phyloP scores from a whole-genome alignment of 2,329 filamentous ascomycete genomes.

The Nemania serpens region DNA sequence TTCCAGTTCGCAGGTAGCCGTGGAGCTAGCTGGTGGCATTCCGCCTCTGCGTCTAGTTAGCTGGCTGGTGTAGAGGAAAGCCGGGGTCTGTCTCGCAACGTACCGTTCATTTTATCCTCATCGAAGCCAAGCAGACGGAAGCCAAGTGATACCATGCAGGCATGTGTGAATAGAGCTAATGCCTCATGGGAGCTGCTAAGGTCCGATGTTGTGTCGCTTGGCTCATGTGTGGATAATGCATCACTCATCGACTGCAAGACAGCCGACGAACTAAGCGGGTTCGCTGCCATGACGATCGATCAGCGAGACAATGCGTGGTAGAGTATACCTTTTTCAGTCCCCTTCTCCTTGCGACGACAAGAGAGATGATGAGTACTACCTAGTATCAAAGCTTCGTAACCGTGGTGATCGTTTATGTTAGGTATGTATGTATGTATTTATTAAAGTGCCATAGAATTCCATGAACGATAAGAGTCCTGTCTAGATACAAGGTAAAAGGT shows the following conservation, averaged over 20 bases:
- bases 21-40: slow-evolving; percentile 61
- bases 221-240: slow-evolving; percentile 59
- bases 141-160: slow-evolving; percentile 77
- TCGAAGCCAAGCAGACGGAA: slow-evolving; percentile 84
- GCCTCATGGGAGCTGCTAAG: slow-evolving; percentile 78
- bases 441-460: no score
- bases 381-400: no score
- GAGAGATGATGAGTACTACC: not conserved
- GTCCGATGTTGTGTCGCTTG: slow-evolving; percentile 61
- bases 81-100: not conserved
- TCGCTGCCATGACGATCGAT: slow-evolving; percentile 31
- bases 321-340: no score
- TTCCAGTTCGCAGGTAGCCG: slow-evolving; percentile 83
- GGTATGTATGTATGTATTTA: no score
- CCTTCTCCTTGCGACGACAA: not conserved
- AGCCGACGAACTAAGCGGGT: slow-evolving; percentile 50
- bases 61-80: not conserved
- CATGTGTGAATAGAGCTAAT: slow-evolving; percentile 81
- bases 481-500: not conserved
- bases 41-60: slow-evolving; percentile 51
- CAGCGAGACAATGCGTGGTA: no score
- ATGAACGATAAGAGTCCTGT: not conserved
- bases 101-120: slow-evolving; percentile 77
- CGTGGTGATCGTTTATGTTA: no score
- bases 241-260: slow-evolving; percentile 63